Conservation (phyloP, 768 basidiomycete species). For the Amanita subjunquillea region DNA sequence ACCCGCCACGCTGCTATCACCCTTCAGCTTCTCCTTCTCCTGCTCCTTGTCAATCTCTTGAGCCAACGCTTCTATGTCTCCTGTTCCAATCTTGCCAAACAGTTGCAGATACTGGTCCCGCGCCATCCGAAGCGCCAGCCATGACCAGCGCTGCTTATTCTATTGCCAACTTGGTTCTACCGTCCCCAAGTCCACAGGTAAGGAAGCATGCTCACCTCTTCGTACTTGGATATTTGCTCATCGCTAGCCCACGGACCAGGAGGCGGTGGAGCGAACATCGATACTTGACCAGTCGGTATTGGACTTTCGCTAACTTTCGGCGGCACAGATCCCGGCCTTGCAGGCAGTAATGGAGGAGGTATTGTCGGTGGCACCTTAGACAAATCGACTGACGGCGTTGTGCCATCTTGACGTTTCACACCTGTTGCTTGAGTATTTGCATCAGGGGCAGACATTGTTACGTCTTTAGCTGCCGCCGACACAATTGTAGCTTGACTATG, state of each 20-base stretch:
- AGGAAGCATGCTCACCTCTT: conserved; percentile 40
- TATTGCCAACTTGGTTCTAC: conserved; percentile 17
- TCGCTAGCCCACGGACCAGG: conserved; percentile 27
- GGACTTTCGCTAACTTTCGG: conserved; percentile 19
- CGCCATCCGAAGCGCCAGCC: conserved; percentile 72
- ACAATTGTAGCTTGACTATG: conserved; percentile 16
- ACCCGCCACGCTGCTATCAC: conserved; percentile 18
- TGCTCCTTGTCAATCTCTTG: conserved; percentile 42
- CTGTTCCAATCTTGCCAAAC: conserved; percentile 76
- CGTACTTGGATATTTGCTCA: conserved; percentile 42
- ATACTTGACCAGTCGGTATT: conserved; percentile 14
- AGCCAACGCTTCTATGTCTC: conserved; percentile 49
- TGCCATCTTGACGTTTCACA: conserved; percentile 6
- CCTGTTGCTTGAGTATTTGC: conserved; percentile 9
- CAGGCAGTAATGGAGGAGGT: conserved; percentile 57
- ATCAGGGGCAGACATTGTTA: conserved; percentile 6
- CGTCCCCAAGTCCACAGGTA: background rate
- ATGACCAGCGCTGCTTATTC: conserved; percentile 72
- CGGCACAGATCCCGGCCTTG: conserved; percentile 46
- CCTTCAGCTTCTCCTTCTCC: conserved; percentile 26
- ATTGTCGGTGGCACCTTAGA: conserved; percentile 15
- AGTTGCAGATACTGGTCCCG: conserved; percentile 66
- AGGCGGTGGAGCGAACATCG: conserved; percentile 14
- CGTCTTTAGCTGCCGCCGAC: conserved; percentile 5
- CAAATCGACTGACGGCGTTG: conserved; percentile 6